These are phyloP conservation scores for Candolleomyces eurysporus DNA, from an alignment of 768 basidiomycete genomes.

Conservation along the genomic window DNA sequence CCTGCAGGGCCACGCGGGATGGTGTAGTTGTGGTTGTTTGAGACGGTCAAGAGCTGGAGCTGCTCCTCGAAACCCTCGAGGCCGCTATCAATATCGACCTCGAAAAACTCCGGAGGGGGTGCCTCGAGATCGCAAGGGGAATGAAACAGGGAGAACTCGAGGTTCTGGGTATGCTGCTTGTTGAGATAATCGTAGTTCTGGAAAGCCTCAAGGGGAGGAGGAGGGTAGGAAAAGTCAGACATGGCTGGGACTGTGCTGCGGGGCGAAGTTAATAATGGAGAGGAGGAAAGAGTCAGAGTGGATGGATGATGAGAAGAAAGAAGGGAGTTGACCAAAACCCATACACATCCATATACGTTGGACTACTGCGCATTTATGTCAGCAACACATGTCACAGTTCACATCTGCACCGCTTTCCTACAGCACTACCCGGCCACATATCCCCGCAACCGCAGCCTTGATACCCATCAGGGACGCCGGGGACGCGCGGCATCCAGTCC, in stretches of 20 bases:
- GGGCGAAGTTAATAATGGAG: slow-evolving; percentile 15
- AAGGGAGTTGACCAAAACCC: slow-evolving; percentile 14
- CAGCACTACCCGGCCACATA: not conserved
- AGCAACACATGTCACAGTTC: slow-evolving; percentile 1
- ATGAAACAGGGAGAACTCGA: slow-evolving; percentile 70
- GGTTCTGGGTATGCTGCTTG: slow-evolving; percentile 34
- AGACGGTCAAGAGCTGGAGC: slow-evolving; percentile 58
- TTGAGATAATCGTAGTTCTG: slow-evolving; percentile 32
- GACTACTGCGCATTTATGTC: slow-evolving; percentile 32
- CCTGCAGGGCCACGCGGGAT: slow-evolving; percentile 52
- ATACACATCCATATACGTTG: slow-evolving; percentile 21
- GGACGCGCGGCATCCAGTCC: too few species aligned
- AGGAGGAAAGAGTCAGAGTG: slow-evolving; percentile 26
- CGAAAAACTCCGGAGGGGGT: slow-evolving; percentile 80
- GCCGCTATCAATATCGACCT: slow-evolving; percentile 73
- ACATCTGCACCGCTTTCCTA: not conserved
- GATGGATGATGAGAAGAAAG: slow-evolving; percentile 26
- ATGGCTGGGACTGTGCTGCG: slow-evolving; percentile 30
- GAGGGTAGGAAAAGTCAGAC: slow-evolving; percentile 28
- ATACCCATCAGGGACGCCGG: too few species aligned
- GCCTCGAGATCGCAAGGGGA: slow-evolving; percentile 69
- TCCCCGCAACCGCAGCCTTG: not conserved
- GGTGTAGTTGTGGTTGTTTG: slow-evolving; percentile 44
- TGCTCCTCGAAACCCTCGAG: slow-evolving; percentile 68
- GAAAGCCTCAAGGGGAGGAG: slow-evolving; percentile 31